phyloP scores from a whole-genome alignment of 2,329 filamentous ascomycete species.

The Xylariaceae sp. region DNA sequence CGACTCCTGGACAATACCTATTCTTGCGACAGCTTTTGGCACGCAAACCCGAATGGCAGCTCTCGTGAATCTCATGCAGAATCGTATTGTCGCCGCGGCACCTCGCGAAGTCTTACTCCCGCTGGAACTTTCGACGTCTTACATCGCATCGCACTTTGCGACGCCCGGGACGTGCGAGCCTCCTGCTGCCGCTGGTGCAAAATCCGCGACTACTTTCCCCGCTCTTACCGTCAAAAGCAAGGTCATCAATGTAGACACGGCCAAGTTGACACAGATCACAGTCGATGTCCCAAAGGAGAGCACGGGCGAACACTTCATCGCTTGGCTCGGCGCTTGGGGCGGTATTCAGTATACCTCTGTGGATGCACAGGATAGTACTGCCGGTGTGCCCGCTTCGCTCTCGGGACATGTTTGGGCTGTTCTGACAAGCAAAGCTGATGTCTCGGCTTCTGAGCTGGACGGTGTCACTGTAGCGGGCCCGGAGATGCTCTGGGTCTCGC shows the following conservation, averaged over 20 bases:
- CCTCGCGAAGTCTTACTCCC: constrained; percentile 35
- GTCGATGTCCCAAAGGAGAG: constrained; percentile 22
- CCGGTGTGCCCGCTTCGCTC: constrained; percentile 30
- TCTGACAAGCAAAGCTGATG: constrained; percentile 28
- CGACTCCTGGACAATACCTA: constrained; percentile 35
- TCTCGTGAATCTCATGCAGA: constrained; percentile 40
- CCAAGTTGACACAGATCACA: constrained; percentile 20
- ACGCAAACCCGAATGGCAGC: constrained; percentile 35
- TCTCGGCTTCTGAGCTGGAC: constrained; percentile 17
- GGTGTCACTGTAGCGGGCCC: constrained; percentile 34
- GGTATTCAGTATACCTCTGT: constrained; percentile 31
- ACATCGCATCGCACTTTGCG: constrained; percentile 31
- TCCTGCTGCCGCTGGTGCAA: constrained; percentile 9
- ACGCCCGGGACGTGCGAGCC: constrained; percentile 23
- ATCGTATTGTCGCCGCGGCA: constrained; percentile 31
- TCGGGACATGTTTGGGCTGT: constrained; percentile 38
- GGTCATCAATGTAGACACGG: constrained; percentile 11
- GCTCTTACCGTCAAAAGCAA: constrained; percentile 23
- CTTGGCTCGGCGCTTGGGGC: constrained; percentile 39
- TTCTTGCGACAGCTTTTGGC: constrained; percentile 33
- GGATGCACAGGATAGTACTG: constrained; percentile 17
- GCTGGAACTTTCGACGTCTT: constrained; percentile 32
- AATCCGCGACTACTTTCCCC: constrained; percentile 20
- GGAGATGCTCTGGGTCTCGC: constrained; percentile 34
- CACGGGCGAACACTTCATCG: constrained; percentile 28